phyloP scores from a whole-genome alignment of 2,329 filamentous ascomycete species.

The Alternaria dauci region DNA sequence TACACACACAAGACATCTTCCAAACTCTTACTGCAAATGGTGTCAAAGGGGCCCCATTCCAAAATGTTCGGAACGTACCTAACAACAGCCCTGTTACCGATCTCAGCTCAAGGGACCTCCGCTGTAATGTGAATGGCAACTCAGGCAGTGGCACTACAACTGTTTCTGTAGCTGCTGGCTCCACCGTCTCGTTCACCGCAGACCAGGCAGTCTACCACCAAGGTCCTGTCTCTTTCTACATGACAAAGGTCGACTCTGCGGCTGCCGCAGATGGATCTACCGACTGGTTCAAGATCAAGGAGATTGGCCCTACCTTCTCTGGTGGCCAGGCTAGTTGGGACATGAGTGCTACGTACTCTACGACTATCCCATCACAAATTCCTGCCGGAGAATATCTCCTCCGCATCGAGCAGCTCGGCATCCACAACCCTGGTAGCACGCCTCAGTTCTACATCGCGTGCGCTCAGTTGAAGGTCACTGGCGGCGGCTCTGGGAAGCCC shows the following conservation, averaged over 20 bases:
- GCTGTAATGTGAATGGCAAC: slow-evolving; percentile 49
- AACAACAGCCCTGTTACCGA: slow-evolving; percentile 51
- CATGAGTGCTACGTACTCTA: slow-evolving; percentile 45
- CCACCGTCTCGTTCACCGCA: slow-evolving; percentile 46
- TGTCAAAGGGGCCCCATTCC: slow-evolving; percentile 43
- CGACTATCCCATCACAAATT: slow-evolving; percentile 53
- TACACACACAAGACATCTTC: slow-evolving; percentile 46
- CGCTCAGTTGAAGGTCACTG: slow-evolving; percentile 58
- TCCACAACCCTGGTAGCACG: slow-evolving; percentile 52
- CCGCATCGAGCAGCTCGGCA: slow-evolving; percentile 59
- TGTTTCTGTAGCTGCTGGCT: slow-evolving; percentile 48
- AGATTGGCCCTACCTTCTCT: slow-evolving; percentile 49
- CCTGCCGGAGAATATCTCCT: slow-evolving; percentile 58
- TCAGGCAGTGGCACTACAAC: slow-evolving; percentile 41
- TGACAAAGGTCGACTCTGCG: slow-evolving; percentile 49
- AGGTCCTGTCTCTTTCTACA: slow-evolving; percentile 49
- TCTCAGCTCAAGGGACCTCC: slow-evolving; percentile 41
- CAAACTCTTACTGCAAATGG: slow-evolving; percentile 50
- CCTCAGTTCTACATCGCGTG: slow-evolving; percentile 52
- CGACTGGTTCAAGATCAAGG: slow-evolving; percentile 53
- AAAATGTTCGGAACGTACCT: slow-evolving; percentile 50
- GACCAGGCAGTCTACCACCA: slow-evolving; percentile 52
- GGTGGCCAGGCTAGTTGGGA: slow-evolving; percentile 47
- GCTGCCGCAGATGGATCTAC: slow-evolving; percentile 46
- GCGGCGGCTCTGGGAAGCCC: slow-evolving; percentile 33